Conservation (phyloP, 2,329 filamentous ascomycete genomes). For the Monosporascus sp. region DNA sequence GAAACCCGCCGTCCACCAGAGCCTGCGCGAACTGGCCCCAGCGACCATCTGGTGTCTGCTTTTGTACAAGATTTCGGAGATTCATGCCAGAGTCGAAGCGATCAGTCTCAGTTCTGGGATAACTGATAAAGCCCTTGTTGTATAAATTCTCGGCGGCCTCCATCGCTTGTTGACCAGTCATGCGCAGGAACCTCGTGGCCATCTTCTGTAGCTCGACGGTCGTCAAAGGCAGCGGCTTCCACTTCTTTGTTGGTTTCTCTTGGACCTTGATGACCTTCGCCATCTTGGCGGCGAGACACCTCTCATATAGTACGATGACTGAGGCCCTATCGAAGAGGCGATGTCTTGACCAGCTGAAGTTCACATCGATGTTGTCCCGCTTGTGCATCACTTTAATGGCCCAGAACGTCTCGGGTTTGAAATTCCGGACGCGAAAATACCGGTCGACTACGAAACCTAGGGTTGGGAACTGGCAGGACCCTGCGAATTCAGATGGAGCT, state of each 20-base stretch:
- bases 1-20: slow-evolving; percentile 70
- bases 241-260: slow-evolving; percentile 89
- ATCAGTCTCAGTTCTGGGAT: slow-evolving; percentile 95
- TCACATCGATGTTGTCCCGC: slow-evolving; percentile 71
- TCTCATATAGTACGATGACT: slow-evolving; percentile 77
- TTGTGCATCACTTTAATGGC: slow-evolving; percentile 77
- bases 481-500: slow-evolving; percentile 34
- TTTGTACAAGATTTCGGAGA: slow-evolving; percentile 70
- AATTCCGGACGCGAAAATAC: slow-evolving; percentile 90
- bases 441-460: slow-evolving; percentile 95
- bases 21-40: slow-evolving; percentile 81
- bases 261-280: slow-evolving; percentile 81
- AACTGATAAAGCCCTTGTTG: slow-evolving; percentile 93
- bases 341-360: slow-evolving; percentile 76
- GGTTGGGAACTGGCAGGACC: slow-evolving; percentile 93
- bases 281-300: slow-evolving; percentile 68
- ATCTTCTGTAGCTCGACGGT: slow-evolving; percentile 97
- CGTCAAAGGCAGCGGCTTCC: slow-evolving; percentile 87
- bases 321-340: slow-evolving; percentile 84
- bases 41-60: slow-evolving; percentile 67
- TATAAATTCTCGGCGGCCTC: slow-evolving; percentile 80
- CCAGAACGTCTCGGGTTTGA: slow-evolving; percentile 91
- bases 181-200: slow-evolving; percentile 80
- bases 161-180: slow-evolving; percentile 91
- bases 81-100: slow-evolving; percentile 90